Conservation (phyloP, 495 filamentous ascomycete genomes). For the Ramalina peruviana region DNA sequence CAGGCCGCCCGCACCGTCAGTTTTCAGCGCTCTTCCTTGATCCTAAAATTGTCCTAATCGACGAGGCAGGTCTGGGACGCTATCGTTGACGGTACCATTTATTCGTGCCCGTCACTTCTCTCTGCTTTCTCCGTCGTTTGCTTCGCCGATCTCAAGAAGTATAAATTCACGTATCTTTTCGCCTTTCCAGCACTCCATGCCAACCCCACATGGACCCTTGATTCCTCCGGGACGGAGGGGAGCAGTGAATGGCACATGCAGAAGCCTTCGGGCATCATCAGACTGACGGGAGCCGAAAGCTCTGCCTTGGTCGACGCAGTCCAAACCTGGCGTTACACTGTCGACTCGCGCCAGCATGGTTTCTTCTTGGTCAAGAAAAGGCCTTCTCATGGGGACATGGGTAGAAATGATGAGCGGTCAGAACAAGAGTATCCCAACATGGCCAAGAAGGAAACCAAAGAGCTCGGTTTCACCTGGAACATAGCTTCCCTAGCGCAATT, state of each 20-base stretch:
- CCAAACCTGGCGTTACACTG: constrained; percentile 70
- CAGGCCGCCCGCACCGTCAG: constrained; percentile 62
- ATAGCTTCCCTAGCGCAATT: constrained; percentile 62
- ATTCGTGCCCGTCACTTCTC: constrained; percentile 80
- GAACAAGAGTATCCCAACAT: constrained; percentile 18
- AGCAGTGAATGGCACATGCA: constrained; percentile 12
- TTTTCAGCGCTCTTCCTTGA: neutral
- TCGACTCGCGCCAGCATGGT: constrained; percentile 71
- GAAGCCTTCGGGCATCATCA: constrained; percentile 23
- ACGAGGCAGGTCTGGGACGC: constrained; percentile 78
- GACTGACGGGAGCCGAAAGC: constrained; percentile 50
- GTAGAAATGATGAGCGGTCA: constrained; percentile 2
- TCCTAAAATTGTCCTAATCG: neutral
- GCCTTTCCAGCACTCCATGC: constrained; percentile 88
- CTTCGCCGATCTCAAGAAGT: constrained; percentile 95
- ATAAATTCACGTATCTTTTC: constrained; percentile 89
- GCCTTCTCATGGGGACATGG: constrained; percentile 9
- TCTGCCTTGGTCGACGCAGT: constrained; percentile 61
- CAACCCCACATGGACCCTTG: constrained; percentile 59
- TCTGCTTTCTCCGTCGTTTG: constrained; percentile 77
- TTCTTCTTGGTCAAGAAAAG: constrained; percentile 83
- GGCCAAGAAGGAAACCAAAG: constrained; percentile 25
- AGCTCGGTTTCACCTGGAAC: constrained; percentile 55
- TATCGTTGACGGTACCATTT: constrained; percentile 89
- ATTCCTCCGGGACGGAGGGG: neutral